A percentile compares a stretch with the other conserved stretches of the same genome.
phyloP scores from a whole-genome alignment of 2,329 filamentous ascomycete species.

The Fusarium udum region DNA sequence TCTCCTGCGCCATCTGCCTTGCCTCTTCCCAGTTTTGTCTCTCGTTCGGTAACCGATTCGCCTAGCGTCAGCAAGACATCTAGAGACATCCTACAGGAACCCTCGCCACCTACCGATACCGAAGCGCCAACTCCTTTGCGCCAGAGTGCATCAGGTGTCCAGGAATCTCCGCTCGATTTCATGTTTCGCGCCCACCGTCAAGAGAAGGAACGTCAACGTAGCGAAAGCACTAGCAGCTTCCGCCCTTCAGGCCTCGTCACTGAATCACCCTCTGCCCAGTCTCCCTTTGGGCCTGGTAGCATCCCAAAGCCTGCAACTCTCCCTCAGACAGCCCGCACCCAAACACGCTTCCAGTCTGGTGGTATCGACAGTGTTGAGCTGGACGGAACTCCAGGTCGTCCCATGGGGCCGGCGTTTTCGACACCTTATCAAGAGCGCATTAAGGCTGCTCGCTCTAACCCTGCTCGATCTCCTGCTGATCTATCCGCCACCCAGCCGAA shows the following conservation, averaged over 20 bases:
- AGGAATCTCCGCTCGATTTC: constrained; percentile 85
- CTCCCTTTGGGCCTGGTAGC: constrained; percentile 45
- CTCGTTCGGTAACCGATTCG: constrained; percentile 77
- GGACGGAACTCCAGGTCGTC: constrained; percentile 64
- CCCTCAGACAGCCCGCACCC: constrained; percentile 41
- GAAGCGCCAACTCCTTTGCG: constrained; percentile 59
- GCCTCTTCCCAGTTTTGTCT: constrained; percentile 87
- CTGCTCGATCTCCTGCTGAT: constrained; percentile 35
- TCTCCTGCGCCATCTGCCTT: constrained; percentile 91
- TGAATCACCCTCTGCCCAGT: constrained; percentile 62
- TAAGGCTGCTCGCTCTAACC: constrained; percentile 58
- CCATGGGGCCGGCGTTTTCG: constrained; percentile 73
- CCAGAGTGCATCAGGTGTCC: constrained; percentile 46
- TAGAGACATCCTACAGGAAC: constrained; percentile 53
- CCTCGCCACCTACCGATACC: constrained; percentile 63
- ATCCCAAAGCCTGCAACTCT: constrained; percentile 37
- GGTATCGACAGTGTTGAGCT: constrained; percentile 62
- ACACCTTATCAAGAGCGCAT: constrained; percentile 72
- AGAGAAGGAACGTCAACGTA: constrained; percentile 72
- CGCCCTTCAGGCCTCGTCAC: constrained; percentile 52
- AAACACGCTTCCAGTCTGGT: constrained; percentile 33
- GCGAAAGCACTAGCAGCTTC: constrained; percentile 61
- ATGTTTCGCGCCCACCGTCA: constrained; percentile 89
- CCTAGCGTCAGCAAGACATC: constrained; percentile 49
- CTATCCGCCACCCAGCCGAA: constrained; percentile 20